Base-by-base conservation (phyloP, 805 yeast species). In the Yamadazyma scolyti region DNA sequence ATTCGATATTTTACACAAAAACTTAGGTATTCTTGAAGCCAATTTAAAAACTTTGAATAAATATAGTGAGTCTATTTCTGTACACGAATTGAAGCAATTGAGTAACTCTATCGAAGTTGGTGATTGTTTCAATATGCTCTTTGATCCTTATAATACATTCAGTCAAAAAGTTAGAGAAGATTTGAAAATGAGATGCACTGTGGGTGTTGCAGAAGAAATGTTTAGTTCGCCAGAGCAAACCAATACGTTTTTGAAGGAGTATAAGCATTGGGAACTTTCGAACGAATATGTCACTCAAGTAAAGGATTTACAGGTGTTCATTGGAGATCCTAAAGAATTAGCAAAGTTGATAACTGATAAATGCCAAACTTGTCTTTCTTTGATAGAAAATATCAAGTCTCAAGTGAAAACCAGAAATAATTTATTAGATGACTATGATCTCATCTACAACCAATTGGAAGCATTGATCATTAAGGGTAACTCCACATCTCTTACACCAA, bases 381-480 rank as follows among this genome's bases (percentile, higher is more conserved):
- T 41, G 5, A 24, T 41, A 11, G 36, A 33, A 5, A 19, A 9
- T 6, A 24, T 41, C 13, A 37, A 41, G 16, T 4, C 11, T 3
- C 25, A 23, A 15, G 24, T 41, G 3, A 28, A 23, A 16, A 19
- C 12, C 7, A 21, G 46, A 16, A 58, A 58, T 10, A 46, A 46
- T 32, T 54, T 62, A 1, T 45, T 65, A 16, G 43, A 65, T 32
- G 71, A 63, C 25, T 59, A 59, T 40, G 72, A 68, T 35, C 50
- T 47, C 28, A 48, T 54, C 9, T 41, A 38, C 20, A 57, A 55
- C 15, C 44, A 48, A 7, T 50, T 52, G 7, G 65, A 56, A 16
- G 47, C 29, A 23, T 47, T 47, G 47, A 36, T 30, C 2, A 44
- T 68, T 17, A 59, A 61, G 11, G 51, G 62, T 39, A 63, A 62